Base-by-base conservation (phyloP, 768 basidiomycete species). In the Trametes cubensis region DNA sequence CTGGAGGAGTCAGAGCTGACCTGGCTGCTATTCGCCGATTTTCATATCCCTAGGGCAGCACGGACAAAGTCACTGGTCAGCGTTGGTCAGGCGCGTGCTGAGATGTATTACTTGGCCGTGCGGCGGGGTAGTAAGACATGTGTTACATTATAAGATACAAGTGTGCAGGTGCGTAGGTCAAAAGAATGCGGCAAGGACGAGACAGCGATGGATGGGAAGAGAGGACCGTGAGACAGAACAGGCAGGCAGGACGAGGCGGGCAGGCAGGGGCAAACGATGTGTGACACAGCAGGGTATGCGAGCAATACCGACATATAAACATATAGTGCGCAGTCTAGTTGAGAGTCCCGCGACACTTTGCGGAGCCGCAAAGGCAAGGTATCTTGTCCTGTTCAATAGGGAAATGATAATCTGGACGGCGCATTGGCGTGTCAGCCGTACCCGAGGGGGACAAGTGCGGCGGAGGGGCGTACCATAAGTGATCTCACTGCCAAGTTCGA, bases 331-430 rank as follows among this genome's bases (percentile, higher is more conserved):
- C 58, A 61, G 64, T 83, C 85, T 90, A 98, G 79, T 97, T 97
- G 80, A 97, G 90, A 80, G 85, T 96, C 64, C 95, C 94, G 71
- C 95, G 90, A 78, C 95, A 98, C 77, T 90, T 91, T 66, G 82
- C 80, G 69, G 94, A 90, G 69, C 95, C 89, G 71, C 94, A 96
- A 26, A 95, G 80, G 80, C 94, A 95, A 58, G 90, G 90, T 69
- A 95, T 95, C 80, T 96, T 95, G 79, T 95, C 94, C 76, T 97
- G 93, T 78, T 99, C 97, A 72, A 97, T 90, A 46, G 97, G 96
- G 80, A 99, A 99, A 76, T 98, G 95, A 77, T 99, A 99, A 79
- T 99, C 95, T 95, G 71, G 6, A 60, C 23, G 23, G 38, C 13
- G 34, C 3, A 4, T 21, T 28, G 49, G 28, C 11, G 30, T 55